Evolutionary conservation across 257 asterid species (phyloP).

Genomic region (Linderniella brevidens): DNA sequence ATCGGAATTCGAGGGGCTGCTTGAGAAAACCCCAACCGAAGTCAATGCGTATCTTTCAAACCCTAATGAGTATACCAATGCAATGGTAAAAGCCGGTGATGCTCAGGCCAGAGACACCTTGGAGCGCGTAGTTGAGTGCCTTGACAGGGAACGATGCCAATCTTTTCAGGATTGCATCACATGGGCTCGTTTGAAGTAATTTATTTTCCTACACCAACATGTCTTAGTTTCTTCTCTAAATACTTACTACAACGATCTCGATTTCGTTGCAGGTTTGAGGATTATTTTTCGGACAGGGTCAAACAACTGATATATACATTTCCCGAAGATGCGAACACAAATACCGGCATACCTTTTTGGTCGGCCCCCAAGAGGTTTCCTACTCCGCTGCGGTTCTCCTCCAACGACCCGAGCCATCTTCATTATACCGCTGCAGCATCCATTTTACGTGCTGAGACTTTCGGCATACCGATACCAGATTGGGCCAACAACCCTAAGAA

Average conservation of each 20-base stretch:
- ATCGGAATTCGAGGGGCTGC: constrained; percentile 4
- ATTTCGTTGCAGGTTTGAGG: neutral
- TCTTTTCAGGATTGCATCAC: constrained; percentile 3
- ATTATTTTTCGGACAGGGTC: constrained; percentile 2
- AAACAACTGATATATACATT: constrained; percentile 2
- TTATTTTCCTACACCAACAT: too few species aligned
- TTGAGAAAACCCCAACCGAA: constrained; percentile 4
- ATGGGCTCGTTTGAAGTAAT: constrained; percentile 5
- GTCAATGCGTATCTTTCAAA: constrained; percentile 6
- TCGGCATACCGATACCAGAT: constrained; percentile 1
- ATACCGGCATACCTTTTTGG: constrained; percentile 3
- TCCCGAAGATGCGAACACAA: constrained; percentile 3
- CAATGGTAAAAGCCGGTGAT: neutral
- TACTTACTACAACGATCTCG: neutral
- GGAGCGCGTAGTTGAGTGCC: constrained; percentile 4
- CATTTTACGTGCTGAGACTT: constrained; percentile 3
- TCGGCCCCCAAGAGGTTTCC: constrained; percentile 7
- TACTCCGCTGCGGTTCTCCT: constrained; percentile 1
- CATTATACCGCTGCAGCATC: neutral
- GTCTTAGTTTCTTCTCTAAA: neutral
- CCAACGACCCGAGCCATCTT: constrained; percentile 3
- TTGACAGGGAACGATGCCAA: constrained; percentile 1
- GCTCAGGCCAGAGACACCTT: constrained; percentile 5
- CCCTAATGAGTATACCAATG: constrained; percentile 1
- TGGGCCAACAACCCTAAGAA: constrained; percentile 3